Conservation (phyloP, 1,139 yeast species). For the Nakaseomyces glabratus region DNA sequence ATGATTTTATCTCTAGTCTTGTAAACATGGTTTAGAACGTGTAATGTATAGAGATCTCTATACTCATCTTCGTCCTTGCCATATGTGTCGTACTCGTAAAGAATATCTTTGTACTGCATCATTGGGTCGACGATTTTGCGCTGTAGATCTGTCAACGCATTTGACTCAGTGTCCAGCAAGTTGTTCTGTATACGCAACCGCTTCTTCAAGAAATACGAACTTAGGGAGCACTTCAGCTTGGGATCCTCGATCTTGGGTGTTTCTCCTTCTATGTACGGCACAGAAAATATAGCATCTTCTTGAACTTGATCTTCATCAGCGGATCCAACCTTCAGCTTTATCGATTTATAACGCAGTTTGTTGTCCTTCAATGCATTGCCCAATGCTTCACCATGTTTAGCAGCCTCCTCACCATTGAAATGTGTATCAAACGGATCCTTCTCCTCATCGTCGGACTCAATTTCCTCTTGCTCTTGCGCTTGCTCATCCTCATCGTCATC, state of each 20-base stretch:
- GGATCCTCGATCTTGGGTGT: constrained; percentile 14
- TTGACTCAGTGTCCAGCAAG: constrained; percentile 15
- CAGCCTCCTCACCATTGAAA: constrained; percentile 49
- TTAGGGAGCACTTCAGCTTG: constrained; percentile 19
- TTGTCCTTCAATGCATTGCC: constrained; percentile 20
- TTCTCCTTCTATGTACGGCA: constrained; percentile 15
- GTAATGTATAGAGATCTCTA: constrained; percentile 58
- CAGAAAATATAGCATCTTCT: constrained; percentile 23
- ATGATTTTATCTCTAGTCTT: constrained; percentile 78
- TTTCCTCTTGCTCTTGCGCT: constrained; percentile 31
- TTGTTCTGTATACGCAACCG: constrained; percentile 27
- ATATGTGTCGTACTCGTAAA: constrained; percentile 48
- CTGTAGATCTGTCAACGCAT: constrained; percentile 34
- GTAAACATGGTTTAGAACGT: constrained; percentile 70
- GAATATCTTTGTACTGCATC: constrained; percentile 64
- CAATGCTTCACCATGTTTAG: constrained; percentile 33
- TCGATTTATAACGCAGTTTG: constrained; percentile 17
- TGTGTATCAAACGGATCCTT: constrained; percentile 69
- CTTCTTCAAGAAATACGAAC: constrained; percentile 31
- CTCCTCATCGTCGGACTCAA: constrained; percentile 40
- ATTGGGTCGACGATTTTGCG: constrained; percentile 48
- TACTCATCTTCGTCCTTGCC: constrained; percentile 39
- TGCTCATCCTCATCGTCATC: constrained; percentile 31
- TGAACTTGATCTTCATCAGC: too few relatives aligned
- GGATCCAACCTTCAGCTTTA: constrained; percentile 14